Evolutionary conservation across 2,329 filamentous ascomycete genomes (phyloP).

Genomic region (Clarireedia homoeocarpa): DNA sequence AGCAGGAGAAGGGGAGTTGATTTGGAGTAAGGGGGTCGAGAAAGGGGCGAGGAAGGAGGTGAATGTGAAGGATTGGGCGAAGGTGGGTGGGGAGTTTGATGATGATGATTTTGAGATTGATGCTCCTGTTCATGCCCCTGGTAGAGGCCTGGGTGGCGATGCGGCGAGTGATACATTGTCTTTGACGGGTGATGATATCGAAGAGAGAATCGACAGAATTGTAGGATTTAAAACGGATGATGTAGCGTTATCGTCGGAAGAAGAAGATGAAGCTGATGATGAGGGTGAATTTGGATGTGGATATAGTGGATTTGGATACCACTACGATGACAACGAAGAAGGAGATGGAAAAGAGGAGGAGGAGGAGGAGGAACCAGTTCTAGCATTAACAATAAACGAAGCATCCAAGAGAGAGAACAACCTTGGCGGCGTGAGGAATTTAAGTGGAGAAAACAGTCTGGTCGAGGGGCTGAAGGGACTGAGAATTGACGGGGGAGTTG

Average conservation of each 20-base stretch:
- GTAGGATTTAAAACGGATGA: neutral
- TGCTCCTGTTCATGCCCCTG: neutral
- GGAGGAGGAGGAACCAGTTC: neutral
- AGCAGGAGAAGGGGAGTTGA: constrained; percentile 39
- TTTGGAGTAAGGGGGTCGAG: neutral
- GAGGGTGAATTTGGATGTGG: neutral
- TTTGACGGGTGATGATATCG: neutral
- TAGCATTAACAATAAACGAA: neutral
- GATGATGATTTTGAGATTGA: neutral
- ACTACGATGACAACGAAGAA: neutral
- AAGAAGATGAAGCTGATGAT: neutral
- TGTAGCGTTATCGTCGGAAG: neutral
- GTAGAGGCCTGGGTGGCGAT: neutral
- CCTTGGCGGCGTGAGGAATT: neutral
- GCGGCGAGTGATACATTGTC: neutral
- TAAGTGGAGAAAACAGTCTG: constrained; percentile 2
- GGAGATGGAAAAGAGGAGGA: neutral
- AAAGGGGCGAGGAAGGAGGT: neutral
- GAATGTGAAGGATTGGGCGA: neutral
- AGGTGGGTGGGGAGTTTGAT: neutral
- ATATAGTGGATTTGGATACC: neutral
- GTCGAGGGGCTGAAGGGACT: neutral
- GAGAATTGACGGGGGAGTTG: neutral
- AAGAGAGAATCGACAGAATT: neutral
- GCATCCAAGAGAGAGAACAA: neutral